Evolutionary conservation across 2,329 filamentous ascomycete species (phyloP).

Genomic region (Biscogniauxia sp.): DNA sequence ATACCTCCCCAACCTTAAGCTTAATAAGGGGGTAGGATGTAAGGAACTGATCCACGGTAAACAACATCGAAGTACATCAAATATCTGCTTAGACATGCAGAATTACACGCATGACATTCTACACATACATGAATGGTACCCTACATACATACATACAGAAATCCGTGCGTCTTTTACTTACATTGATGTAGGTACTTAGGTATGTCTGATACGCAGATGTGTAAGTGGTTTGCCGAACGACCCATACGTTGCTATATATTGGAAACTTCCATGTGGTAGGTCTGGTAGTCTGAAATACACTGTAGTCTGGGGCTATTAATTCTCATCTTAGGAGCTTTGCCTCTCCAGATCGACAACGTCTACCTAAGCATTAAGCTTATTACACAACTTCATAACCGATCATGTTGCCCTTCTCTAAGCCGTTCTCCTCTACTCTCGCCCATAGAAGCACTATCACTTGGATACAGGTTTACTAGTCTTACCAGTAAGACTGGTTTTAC

Average conservation of each 20-base stretch:
- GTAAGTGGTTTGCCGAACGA: neutral
- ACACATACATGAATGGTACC: too few species aligned
- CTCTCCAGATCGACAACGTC: too few species aligned
- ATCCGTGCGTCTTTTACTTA: neutral
- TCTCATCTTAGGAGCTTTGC: neutral
- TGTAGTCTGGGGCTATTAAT: too few species aligned
- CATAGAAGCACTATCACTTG: conserved; percentile 12
- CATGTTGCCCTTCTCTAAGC: neutral
- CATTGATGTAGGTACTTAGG: neutral
- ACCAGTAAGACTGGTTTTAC: conserved; percentile 14
- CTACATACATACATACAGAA: too few species aligned
- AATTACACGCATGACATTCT: too few species aligned
- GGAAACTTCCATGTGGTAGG: neutral
- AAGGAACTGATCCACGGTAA: too few species aligned
- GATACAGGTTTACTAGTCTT: conserved; percentile 14
- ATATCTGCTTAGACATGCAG: too few species aligned
- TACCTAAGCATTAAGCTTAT: too few species aligned
- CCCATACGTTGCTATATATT: neutral
- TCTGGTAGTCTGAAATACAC: neutral
- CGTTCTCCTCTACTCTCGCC: neutral
- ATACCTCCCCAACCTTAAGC: too few species aligned
- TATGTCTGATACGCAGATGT: too few species aligned
- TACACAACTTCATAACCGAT: neutral
- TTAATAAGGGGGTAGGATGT: too few species aligned
- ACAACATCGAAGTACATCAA: too few species aligned